Evolutionary conservation across 2,329 filamentous ascomycete species (phyloP).

Genomic region (Sclerotiophoma versabilis): DNA sequence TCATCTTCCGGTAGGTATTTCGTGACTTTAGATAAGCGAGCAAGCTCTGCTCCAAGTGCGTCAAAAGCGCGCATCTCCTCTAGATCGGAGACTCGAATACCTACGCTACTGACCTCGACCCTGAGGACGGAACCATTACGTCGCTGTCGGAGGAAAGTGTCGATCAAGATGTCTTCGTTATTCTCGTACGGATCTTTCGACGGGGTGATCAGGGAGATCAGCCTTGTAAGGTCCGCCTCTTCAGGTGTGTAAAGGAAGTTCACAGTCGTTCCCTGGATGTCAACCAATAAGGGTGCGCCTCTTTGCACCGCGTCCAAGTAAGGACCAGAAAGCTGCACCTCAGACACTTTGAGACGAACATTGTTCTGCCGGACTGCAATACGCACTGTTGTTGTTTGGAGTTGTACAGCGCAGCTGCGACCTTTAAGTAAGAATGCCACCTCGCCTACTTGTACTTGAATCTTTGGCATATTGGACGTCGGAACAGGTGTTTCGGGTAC

Average conservation of each 20-base stretch:
- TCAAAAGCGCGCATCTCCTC: slow-evolving; percentile 72
- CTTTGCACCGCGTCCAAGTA: slow-evolving; percentile 61
- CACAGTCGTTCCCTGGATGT: slow-evolving; percentile 70
- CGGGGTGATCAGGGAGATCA: slow-evolving; percentile 87
- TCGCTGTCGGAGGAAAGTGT: slow-evolving; percentile 85
- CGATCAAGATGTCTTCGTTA: slow-evolving; percentile 93
- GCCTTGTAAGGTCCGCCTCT: slow-evolving; percentile 79
- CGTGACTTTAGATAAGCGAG: slow-evolving; percentile 82
- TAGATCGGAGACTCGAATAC: slow-evolving; percentile 68
- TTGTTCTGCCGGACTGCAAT: slow-evolving; percentile 76
- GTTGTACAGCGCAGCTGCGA: slow-evolving; percentile 73
- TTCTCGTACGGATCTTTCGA: slow-evolving; percentile 89
- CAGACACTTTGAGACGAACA: slow-evolving; percentile 75
- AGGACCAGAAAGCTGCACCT: slow-evolving; percentile 77
- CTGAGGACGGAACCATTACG: slow-evolving; percentile 85
- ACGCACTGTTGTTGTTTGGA: slow-evolving; percentile 84
- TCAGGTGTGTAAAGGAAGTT: slow-evolving; percentile 76
- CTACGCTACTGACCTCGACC: slow-evolving; percentile 69
- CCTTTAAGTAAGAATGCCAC: slow-evolving; percentile 79
- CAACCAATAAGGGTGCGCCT: slow-evolving; percentile 67
- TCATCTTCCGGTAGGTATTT: slow-evolving; percentile 98
- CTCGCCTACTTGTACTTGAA: slow-evolving; percentile 79
- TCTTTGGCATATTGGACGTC: slow-evolving; percentile 59
- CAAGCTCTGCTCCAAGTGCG: slow-evolving; percentile 77
- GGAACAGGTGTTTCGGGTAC: slow-evolving; percentile 21